Percentiles rank a stretch among this genome's conserved stretches.
Evolutionary conservation across 2,329 filamentous ascomycete genomes (phyloP).

Genomic region (Raffaelea arxii): DNA sequence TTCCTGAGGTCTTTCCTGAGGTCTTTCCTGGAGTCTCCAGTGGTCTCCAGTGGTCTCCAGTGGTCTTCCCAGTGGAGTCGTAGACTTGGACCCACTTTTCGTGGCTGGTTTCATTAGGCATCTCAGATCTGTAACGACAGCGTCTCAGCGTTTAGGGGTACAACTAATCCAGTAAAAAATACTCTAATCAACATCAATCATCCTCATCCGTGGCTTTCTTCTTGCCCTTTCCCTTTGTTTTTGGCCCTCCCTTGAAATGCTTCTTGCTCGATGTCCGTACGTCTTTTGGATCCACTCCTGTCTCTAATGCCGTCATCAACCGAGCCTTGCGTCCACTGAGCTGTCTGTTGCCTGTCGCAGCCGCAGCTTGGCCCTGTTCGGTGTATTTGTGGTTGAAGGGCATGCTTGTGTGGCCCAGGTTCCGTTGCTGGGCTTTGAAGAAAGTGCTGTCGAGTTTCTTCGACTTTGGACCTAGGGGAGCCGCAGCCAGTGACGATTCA

Average conservation of each 20-base stretch:
- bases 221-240: constrained; percentile 36
- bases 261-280: constrained; percentile 68
- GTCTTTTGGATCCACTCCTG: constrained; percentile 74
- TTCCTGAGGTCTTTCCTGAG: too few relatives aligned
- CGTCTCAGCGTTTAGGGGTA: too few relatives aligned
- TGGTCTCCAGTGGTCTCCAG: too few relatives aligned
- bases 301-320: constrained; percentile 73
- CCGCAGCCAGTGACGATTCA: constrained; percentile 27
- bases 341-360: constrained; percentile 54
- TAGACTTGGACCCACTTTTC: too few relatives aligned
- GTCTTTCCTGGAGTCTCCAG: too few relatives aligned
- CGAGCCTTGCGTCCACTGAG: constrained; percentile 76
- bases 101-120: too few relatives aligned
- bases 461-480: constrained; percentile 46
- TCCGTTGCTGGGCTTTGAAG: constrained; percentile 57
- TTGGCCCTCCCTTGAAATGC: constrained; percentile 75
- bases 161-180: too few relatives aligned
- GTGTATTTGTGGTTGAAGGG: constrained; percentile 89
- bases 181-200: too few relatives aligned
- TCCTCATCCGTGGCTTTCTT: constrained; percentile 16
- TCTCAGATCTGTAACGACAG: too few relatives aligned
- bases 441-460: constrained; percentile 77
- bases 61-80: too few relatives aligned
- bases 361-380: constrained; percentile 52
- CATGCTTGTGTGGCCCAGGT: constrained; percentile 57